Conservation (phyloP, 352 stramenopile species). For the Globisporangium cederbergense region DNA sequence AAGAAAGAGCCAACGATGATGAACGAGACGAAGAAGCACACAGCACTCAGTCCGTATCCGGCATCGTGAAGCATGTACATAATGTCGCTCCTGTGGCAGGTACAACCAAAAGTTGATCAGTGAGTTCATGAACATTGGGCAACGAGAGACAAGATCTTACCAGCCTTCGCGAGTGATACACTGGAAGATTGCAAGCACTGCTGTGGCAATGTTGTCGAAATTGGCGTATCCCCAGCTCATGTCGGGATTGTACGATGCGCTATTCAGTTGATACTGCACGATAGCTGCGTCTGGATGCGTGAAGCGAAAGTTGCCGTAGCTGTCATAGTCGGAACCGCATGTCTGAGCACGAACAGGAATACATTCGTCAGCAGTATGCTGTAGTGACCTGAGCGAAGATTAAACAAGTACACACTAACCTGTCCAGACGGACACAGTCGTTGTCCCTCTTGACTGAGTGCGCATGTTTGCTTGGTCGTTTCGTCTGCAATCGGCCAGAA, state of each 20-base stretch:
- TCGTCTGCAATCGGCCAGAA: conserved; percentile 90
- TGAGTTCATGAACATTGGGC: background rate
- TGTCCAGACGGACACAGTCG: conserved; percentile 37
- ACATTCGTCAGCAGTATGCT: background rate
- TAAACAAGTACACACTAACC: conserved; percentile 14
- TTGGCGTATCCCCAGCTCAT: conserved; percentile 84
- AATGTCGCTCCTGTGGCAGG: conserved; percentile 37
- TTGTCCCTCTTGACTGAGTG: conserved; percentile 30
- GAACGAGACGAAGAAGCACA: conserved; percentile 86
- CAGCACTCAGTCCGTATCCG: conserved; percentile 37
- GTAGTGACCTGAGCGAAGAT: background rate
- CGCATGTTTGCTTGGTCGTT: conserved; percentile 47
- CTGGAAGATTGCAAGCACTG: conserved; percentile 88
- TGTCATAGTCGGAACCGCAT: conserved; percentile 65
- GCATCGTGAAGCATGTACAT: conserved; percentile 70
- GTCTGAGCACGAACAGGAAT: conserved; percentile 16
- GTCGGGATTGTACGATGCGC: conserved; percentile 57
- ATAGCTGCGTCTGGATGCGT: conserved; percentile 40
- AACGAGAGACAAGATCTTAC: conserved; percentile 28
- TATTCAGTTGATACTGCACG: conserved; percentile 29
- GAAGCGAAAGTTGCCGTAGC: conserved; percentile 62
- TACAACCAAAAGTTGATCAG: background rate
- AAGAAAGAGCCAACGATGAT: conserved; percentile 90
- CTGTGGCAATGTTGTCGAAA: conserved; percentile 87
- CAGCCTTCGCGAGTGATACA: conserved; percentile 91